Evolutionary conservation across 1,284 basidiomycete genomes (phyloP), one percentile per base, ranked within the genome.

Genomic region (Ustilago vetiveriae): DNA sequence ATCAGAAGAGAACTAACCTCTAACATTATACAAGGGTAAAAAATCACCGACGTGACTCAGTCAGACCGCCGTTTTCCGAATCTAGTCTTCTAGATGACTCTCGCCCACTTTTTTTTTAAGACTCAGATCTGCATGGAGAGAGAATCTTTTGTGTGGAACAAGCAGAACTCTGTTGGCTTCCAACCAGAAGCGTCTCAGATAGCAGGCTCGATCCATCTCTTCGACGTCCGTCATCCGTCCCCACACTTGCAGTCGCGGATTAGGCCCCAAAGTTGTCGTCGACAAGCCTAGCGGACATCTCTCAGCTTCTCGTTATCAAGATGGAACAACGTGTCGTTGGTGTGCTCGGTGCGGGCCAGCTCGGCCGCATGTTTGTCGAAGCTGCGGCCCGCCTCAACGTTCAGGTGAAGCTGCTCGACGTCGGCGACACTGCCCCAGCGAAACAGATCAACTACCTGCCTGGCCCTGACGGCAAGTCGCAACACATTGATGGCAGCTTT

Each of bases 331-430:
- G 68, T 9, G 64, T 72, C 10, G 76, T 79, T 8, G 78, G 78
- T 39, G 76, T 79, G 41, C 71, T 78, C 11, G 95, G 95, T 74
- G 96, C 95, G 44, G 95, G 95, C 74, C 95, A 98, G 84, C 88
- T 99, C 16, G 96, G 96, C 41, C 92, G 96, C 37, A 98, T 99
- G 95, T 88, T 99, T 35, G 92, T 90, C 9, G 90, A 91, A 43
- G 90, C 95, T 0, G 95, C 95, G 1, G 89, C 93, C 10, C 86
- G 94, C 32, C 87, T 98, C 56, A 92, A 94, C 78, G 86, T 98
- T 70, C 87, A 90, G 41, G 85, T 95, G n/a, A 84, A 94, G 32
- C 88, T 97, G 71, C 89, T 99, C 43, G 95, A 98, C 81, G 87
- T 88, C 13, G 92, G 92, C 16, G 85, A 86, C 30, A 83, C 87